Conservation (phyloP, 139 green algal genomes). For the Picochlorum costavermella region DNA sequence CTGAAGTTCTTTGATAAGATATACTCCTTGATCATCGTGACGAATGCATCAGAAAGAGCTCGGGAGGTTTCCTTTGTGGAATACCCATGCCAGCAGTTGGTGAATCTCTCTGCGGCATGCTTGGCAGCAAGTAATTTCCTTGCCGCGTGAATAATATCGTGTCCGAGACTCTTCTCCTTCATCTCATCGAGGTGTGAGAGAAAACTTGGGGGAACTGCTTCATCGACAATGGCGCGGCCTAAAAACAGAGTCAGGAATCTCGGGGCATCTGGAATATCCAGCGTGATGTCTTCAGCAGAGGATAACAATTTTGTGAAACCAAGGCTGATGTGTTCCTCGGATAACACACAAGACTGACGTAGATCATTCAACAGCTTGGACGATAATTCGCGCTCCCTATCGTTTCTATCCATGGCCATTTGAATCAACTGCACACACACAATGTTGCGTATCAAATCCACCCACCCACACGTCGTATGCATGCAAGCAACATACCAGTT, state of each 20-base stretch:
- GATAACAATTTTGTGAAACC: conserved; percentile 66
- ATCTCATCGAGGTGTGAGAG: conserved; percentile 52
- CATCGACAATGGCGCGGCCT: conserved; percentile 81
- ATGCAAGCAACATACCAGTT: conserved; percentile 31
- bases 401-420: conserved; percentile 70
- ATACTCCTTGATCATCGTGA: conserved; percentile 31
- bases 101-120: conserved; percentile 69
- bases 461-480: too few species aligned
- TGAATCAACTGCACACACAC: conserved; percentile 30
- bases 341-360: conserved; percentile 37
- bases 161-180: conserved; percentile 43
- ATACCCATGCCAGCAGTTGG: conserved; percentile 70
- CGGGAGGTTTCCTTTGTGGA: conserved; percentile 31
- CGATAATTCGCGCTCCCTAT: conserved; percentile 76
- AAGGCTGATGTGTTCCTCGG: conserved; percentile 31
- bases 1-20: conserved; percentile 22
- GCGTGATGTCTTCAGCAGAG: conserved; percentile 64
- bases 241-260: conserved; percentile 53
- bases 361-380: conserved; percentile 67
- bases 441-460: conserved; percentile 25
- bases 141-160: conserved; percentile 52
- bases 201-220: conserved; percentile 82
- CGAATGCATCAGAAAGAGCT: conserved; percentile 25
- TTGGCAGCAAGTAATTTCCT: conserved; percentile 49
- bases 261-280: conserved; percentile 80